These are phyloP conservation scores for Obba rivulosa DNA, from an alignment of 768 basidiomycete species.

Conservation along the genomic window DNA sequence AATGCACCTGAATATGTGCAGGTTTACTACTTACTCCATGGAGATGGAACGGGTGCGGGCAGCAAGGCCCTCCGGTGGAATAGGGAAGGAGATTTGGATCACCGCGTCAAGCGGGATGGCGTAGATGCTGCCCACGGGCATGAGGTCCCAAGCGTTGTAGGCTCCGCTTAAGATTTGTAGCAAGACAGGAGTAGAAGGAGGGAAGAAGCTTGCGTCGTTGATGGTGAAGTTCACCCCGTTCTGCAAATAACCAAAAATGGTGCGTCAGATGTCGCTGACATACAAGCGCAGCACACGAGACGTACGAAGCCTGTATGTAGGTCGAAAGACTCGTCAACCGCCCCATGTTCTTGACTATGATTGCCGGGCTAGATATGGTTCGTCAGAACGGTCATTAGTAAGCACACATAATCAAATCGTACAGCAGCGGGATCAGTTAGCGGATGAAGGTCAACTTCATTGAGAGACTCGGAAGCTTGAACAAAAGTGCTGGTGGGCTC, in stretches of 20 bases:
- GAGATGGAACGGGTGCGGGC: conserved; percentile 9
- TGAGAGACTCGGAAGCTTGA: conserved; percentile 21
- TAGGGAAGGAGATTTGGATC: conserved; percentile 7
- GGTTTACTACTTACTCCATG: conserved; percentile 7
- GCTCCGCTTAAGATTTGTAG: conserved; percentile 43
- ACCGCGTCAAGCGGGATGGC: conserved; percentile 34
- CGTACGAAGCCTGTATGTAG: conserved; percentile 17
- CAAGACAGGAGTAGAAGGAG: conserved; percentile 38
- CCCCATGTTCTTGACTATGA: conserved; percentile 9
- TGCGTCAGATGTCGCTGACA: conserved; percentile 6
- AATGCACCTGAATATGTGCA: neutral
- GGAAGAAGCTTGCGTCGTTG: conserved; percentile 23
- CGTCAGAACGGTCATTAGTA: neutral
- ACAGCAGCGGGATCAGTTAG: conserved; percentile 12
- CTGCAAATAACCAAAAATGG: conserved; percentile 17
- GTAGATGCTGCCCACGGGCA: conserved; percentile 37
- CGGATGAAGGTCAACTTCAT: conserved; percentile 16
- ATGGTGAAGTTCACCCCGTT: conserved; percentile 22
- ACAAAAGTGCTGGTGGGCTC: conserved; percentile 22
- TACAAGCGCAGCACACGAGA: neutral
- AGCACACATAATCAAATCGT: conserved; percentile 2
- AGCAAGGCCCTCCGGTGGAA: neutral
- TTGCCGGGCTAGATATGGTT: conserved; percentile 10
- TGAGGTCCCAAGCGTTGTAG: conserved; percentile 29
- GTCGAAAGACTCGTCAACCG: conserved; percentile 11